phyloP scores from a whole-genome alignment of 371 early-diverging fungal genomes.

The Mucor irregularis region DNA sequence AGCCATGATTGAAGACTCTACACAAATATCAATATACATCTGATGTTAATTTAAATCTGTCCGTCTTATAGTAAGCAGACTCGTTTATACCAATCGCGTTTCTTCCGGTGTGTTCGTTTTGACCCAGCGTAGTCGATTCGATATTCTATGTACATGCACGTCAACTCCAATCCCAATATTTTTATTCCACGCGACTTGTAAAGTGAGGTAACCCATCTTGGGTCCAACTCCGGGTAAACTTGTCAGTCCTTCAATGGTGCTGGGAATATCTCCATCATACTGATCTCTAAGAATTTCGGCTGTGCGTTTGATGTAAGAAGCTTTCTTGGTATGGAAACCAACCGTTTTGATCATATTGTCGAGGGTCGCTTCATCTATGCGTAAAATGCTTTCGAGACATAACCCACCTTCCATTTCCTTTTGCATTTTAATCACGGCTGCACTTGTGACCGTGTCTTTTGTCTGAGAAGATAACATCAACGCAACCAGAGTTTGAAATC shows the following conservation, averaged over 20 bases:
- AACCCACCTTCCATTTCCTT: slow-evolving; percentile 68
- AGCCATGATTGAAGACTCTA: slow-evolving; percentile 84
- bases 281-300: slow-evolving; percentile 73
- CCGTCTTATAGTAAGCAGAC: neutral
- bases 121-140: slow-evolving; percentile 91
- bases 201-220: slow-evolving; percentile 89
- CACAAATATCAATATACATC: neutral
- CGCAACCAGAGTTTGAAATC: slow-evolving; percentile 90
- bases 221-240: slow-evolving; percentile 97
- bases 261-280: slow-evolving; percentile 86
- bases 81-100: slow-evolving; percentile 62
- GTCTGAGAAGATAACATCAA: slow-evolving; percentile 97
- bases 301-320: slow-evolving; percentile 74
- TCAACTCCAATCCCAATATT: slow-evolving; percentile 98
- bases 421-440: slow-evolving; percentile 70
- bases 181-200: slow-evolving; percentile 88
- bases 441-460: slow-evolving; percentile 89
- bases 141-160: slow-evolving; percentile 96
- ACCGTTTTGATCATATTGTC: slow-evolving; percentile 80
- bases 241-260: slow-evolving; percentile 74
- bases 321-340: slow-evolving; percentile 92
- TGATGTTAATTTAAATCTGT: too few species aligned
- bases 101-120: slow-evolving; percentile 80
- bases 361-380: slow-evolving; percentile 59
- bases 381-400: slow-evolving; percentile 55